phyloP scores from a whole-genome alignment of 2,329 filamentous ascomycete species.

The Sphaerulina vaccinii region DNA sequence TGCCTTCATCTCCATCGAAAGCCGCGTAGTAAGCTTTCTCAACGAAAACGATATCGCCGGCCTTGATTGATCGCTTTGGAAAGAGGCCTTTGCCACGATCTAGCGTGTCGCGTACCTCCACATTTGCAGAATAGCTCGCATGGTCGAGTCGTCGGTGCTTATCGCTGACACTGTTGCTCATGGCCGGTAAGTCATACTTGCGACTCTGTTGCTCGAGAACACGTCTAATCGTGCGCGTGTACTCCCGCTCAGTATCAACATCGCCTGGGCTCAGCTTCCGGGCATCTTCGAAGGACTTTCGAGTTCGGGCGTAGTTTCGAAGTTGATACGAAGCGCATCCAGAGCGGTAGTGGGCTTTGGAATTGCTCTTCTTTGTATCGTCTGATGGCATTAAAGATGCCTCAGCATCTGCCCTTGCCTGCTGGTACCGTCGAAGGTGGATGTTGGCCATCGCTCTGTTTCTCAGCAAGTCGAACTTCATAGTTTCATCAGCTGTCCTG shows the following conservation, averaged over 20 bases:
- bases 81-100: slow-evolving; percentile 45
- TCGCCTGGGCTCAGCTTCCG: slow-evolving; percentile 13
- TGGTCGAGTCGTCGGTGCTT: slow-evolving; percentile 15
- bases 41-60: slow-evolving; percentile 44
- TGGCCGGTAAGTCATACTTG: slow-evolving; percentile 22
- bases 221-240: slow-evolving; percentile 11
- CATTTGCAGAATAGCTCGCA: slow-evolving; percentile 16
- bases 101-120: slow-evolving; percentile 26
- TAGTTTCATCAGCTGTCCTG: neutral
- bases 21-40: slow-evolving; percentile 31
- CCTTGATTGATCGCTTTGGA: slow-evolving; percentile 38
- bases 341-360: slow-evolving; percentile 26
- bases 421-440: slow-evolving; percentile 7
- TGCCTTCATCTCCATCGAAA: slow-evolving; percentile 4
- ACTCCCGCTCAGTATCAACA: slow-evolving; percentile 2
- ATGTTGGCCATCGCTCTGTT: slow-evolving; percentile 15
- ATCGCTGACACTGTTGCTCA: slow-evolving; percentile 4
- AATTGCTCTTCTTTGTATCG: slow-evolving; percentile 1
- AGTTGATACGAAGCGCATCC: slow-evolving; percentile 28
- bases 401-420: slow-evolving; percentile 3
- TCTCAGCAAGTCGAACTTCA: slow-evolving; percentile 5
- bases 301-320: slow-evolving; percentile 14
- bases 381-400: slow-evolving; percentile 2
- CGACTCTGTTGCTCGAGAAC: slow-evolving; percentile 19
- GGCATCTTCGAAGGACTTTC: slow-evolving; percentile 1